Evolutionary conservation across 1,284 basidiomycete genomes (phyloP).

Genomic region (Agroathelia rolfsii): DNA sequence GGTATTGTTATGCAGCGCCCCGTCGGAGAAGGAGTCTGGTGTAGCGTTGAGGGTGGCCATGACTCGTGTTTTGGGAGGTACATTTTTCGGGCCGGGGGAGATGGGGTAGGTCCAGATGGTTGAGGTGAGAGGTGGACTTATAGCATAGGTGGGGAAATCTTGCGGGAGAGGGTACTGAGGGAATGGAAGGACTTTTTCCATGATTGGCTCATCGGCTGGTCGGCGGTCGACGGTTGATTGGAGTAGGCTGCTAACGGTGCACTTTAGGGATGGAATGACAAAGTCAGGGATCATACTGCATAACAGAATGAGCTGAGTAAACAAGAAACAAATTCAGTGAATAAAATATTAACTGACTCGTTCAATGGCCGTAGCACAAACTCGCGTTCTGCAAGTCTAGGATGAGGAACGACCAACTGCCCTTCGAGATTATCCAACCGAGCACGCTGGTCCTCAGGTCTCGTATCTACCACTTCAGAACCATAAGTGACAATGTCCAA

Average conservation of each 20-base stretch:
- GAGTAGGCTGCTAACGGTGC: constrained; percentile 39
- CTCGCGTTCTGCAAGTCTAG: constrained; percentile 73
- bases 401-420: constrained; percentile 79
- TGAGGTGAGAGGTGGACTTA: constrained; percentile 32
- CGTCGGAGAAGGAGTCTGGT: constrained; percentile 96
- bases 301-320: constrained; percentile 1
- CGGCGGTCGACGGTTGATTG: constrained; percentile 24
- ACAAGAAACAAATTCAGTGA: not conserved
- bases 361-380: constrained; percentile 85
- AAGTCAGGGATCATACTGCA: constrained; percentile 63
- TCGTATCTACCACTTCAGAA: constrained; percentile 49
- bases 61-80: constrained; percentile 46
- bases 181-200: constrained; percentile 62
- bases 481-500: constrained; percentile 86
- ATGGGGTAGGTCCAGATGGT: constrained; percentile 44
- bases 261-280: constrained; percentile 48
- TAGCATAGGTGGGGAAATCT: constrained; percentile 6
- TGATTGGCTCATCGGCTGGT: constrained; percentile 27
- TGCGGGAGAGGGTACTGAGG: constrained; percentile 35
- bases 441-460: constrained; percentile 27
- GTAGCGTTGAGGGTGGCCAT: constrained; percentile 96
- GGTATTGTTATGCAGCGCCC: constrained; percentile 47
- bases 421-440: constrained; percentile 45
- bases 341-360: constrained; percentile 52
- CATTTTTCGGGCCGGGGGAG: constrained; percentile 10